Conservation (phyloP, 2,329 filamentous ascomycete genomes). For the Graphilbum fragrans region DNA sequence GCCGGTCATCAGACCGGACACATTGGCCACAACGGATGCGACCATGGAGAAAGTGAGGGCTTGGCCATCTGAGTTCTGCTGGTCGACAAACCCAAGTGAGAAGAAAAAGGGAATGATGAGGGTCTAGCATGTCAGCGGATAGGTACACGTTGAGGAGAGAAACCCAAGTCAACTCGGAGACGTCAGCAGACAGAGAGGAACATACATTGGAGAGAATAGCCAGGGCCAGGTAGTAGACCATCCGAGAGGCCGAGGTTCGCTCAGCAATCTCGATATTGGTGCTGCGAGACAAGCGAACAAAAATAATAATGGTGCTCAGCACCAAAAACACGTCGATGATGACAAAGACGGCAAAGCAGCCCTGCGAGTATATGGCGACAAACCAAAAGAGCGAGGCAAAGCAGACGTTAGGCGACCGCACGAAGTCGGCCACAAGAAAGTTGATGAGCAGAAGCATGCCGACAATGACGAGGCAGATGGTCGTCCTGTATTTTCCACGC, state of each 20-base stretch:
- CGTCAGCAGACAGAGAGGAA: constrained; percentile 6
- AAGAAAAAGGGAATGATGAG: constrained; percentile 54
- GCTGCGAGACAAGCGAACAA: constrained; percentile 41
- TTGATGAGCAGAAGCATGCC: constrained; percentile 38
- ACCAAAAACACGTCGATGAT: constrained; percentile 37
- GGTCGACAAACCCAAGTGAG: constrained; percentile 31
- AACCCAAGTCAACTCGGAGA: no score
- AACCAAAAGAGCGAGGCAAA: constrained; percentile 60
- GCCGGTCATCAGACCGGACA: constrained; percentile 53
- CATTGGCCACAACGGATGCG: constrained; percentile 52
- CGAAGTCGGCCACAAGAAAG: constrained; percentile 45
- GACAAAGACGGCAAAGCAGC: constrained; percentile 41
- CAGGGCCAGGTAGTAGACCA: constrained; percentile 55
- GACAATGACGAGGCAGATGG: constrained; percentile 41
- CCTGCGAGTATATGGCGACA: constrained; percentile 45
- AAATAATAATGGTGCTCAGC: constrained; percentile 39
- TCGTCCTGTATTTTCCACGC: constrained; percentile 46
- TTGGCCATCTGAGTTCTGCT: constrained; percentile 20
- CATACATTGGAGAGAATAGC: constrained; percentile 46
- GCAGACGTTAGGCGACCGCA: constrained; percentile 46
- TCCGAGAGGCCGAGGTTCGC: constrained; percentile 51
- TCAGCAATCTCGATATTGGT: constrained; percentile 44
- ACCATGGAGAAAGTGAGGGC: constrained; percentile 45
- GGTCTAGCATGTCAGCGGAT: constrained; percentile 23
- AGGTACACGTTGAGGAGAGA: not conserved